These are phyloP conservation scores for Linnemannia zychae DNA, from an alignment of 192 early-diverging fungal genomes.

Conservation along the genomic window DNA sequence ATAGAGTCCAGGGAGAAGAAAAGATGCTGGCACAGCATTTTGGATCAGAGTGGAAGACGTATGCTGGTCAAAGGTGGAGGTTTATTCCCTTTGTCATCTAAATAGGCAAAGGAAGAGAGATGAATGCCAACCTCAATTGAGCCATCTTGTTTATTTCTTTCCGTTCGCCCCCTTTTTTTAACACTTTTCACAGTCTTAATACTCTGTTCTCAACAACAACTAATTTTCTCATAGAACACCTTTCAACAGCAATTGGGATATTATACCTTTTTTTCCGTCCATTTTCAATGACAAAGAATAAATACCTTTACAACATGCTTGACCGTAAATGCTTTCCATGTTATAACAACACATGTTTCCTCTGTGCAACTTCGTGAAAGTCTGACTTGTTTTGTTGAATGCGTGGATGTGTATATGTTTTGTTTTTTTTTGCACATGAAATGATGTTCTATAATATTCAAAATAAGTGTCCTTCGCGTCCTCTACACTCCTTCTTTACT, in stretches of 20 bases:
- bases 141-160: neutral
- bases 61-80: constrained; percentile 31
- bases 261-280: neutral
- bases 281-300: neutral
- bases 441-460: constrained; percentile 10
- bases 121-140: neutral
- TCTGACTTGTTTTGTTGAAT: neutral
- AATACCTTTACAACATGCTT: neutral
- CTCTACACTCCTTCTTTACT: neutral
- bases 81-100: constrained; percentile 32
- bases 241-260: neutral
- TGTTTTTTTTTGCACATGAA: constrained; percentile 8
- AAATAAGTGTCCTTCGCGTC: neutral
- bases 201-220: neutral
- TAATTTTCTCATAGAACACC: too few species aligned
- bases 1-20: constrained; percentile 33
- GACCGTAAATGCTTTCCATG: too few species aligned
- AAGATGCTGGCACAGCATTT: constrained; percentile 37
- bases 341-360: neutral
- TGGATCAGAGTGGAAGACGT: constrained; percentile 24
- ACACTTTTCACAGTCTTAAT: neutral
- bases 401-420: too few species aligned
- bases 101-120: neutral
- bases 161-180: neutral
- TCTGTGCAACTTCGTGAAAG: neutral